Base-by-base conservation (phyloP, 352 stramenopile species). In the Aphanomyces euteiches region DNA sequence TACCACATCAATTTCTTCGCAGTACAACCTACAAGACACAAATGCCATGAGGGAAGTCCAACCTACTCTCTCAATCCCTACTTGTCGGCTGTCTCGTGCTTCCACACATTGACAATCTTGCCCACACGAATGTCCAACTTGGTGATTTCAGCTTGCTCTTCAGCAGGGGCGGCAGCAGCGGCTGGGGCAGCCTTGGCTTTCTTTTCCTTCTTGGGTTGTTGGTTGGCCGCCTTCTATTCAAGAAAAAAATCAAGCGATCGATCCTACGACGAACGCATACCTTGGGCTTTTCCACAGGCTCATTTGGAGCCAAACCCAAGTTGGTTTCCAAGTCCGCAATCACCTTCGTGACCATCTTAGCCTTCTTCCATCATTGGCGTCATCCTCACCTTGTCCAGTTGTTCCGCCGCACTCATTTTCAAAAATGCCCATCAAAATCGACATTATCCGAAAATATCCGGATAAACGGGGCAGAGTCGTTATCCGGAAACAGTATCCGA, bases 101-200 rank as follows among this genome's bases (percentile, higher is more conserved):
- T 95, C 89, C 89, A 97, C 53, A 94, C 89, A 69, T 96, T 96
- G 68, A 93, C 79, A 76, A 97, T 96, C 68, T 93, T 81, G 37
- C 90, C 90, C 41, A 97, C 90, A 66, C 90, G 89, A 69, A 97
- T 96, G 78, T 97, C 89, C 38, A 96, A 79, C 76, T 97, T 96
- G 67, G 90, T 94, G 78, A 97, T 93, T 72, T 95, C 87, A 1
- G 86, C 77, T 73, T 95, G 85, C 48, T 89, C 84, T 8, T 77
- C 72, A 72, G 75, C 80, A 21, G 77, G 76, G 15, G 67, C 40
- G 45, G 28, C 56, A n/a, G 74, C 66, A 19, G 77, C 69, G 74
- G 83, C 85, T 37, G 82, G 74, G 3, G 74, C 77, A 76, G 89
- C 87, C 58, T 77, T 70, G 64, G 79, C 80, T 56, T 48, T 69